Evolutionary conservation across 2,329 filamentous ascomycete species (phyloP).

Genomic region (Talaromyces verruculosus): DNA sequence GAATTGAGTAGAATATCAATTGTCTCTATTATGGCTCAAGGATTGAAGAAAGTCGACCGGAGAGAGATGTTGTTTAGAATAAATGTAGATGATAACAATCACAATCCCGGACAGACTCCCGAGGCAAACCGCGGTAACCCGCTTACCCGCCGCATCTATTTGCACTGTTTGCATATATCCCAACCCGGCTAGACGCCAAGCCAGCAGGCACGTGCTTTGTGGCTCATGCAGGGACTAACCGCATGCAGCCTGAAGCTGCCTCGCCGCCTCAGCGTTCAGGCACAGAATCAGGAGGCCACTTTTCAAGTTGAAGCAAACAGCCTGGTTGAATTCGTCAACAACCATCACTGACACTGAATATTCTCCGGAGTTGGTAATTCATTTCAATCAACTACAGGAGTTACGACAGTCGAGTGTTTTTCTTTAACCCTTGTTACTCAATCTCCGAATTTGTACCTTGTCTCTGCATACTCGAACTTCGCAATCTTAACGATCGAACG

Average conservation of each 20-base stretch:
- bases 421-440: not conserved
- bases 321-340: conserved; percentile 5
- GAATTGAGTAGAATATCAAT: not conserved
- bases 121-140: conserved; percentile 23
- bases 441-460: not conserved
- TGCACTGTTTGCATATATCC: conserved; percentile 19
- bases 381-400: not conserved
- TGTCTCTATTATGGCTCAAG: not conserved
- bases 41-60: not conserved
- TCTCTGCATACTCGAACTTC: not conserved
- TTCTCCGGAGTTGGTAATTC: not conserved
- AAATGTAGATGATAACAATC: not conserved
- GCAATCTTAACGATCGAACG: not conserved
- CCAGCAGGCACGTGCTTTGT: conserved; percentile 18
- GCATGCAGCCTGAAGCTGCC: not conserved
- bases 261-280: conserved; percentile 1
- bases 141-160: not conserved
- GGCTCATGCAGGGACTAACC: conserved; percentile 6
- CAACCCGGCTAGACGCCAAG: not conserved
- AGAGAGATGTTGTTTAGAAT: not conserved
- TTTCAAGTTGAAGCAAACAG: not conserved
- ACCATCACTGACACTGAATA: not conserved
- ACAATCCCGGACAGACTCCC: not conserved
- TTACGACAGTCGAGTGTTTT: not conserved
- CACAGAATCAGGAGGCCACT: conserved; percentile 12